Evolutionary conservation across 2,329 filamentous ascomycete species (phyloP), one percentile per base, ranked within the genome.

Genomic region (Myriosclerotinia scirpicola): DNA sequence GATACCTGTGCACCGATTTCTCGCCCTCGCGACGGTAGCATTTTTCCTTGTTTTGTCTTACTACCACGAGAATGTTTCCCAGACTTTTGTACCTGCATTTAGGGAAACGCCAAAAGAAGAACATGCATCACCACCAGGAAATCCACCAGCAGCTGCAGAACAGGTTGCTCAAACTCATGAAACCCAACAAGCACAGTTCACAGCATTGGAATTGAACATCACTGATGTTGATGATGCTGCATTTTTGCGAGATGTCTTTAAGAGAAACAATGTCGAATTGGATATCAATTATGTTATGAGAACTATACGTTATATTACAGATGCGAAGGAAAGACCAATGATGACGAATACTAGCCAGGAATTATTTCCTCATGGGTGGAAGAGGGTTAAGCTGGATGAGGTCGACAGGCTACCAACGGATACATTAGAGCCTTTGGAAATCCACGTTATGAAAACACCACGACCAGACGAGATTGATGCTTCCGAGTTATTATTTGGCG

Each of bases 401-500:
- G 54, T 65, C 34, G 65, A 66, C 5, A 38, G 56, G 3, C 63
- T 75, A 20, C 72, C 73, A 12, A 54, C 66, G 2, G 71, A 70
- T 12, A 68, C 64, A 40, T 48, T 59, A 7, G 42, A 58, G 15
- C 56, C 70, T 8, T 60, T 75, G 42, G 68, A 73, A 54, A 64
- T 75, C 1, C 74, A 75, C 48, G 71, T 75, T 34, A 72, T 73
- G 56, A 68, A 71, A 52, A 85, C 53, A 5, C 62, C 62, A 65
- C 80, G 80, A 64, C 84, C 84, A 6, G 76, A 79, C 15, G 80
- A 81, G 3, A 83, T 82, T 68, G 84, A 87, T 69, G 80, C 83
- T 14, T 83, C 83, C 53, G 82, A 84, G 70, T 83, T 86, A 73
- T 82, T 86, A 75, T 87, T 87, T 68, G 84, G 84, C 54, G 83